Conservation (phyloP, 2,329 filamentous ascomycete species). For the Aquanectria penicillioides region DNA sequence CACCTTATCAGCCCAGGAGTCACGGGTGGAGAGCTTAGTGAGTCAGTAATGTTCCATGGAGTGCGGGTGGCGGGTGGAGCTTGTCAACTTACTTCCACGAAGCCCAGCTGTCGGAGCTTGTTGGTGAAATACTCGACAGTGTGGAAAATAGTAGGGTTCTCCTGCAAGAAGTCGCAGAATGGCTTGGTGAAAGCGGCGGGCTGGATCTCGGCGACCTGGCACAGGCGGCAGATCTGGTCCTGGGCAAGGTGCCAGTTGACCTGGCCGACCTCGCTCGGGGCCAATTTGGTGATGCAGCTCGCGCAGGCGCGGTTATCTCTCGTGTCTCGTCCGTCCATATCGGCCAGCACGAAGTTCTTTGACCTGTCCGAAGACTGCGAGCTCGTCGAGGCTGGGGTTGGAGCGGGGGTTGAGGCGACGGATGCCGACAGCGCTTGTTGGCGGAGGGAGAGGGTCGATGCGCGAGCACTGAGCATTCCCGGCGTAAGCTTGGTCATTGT, state of each 20-base stretch:
- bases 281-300: constrained; percentile 50
- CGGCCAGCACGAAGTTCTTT: constrained; percentile 60
- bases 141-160: constrained; percentile 95
- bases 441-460: constrained; percentile 57
- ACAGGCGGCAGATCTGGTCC: constrained; percentile 47
- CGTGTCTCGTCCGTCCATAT: constrained; percentile 50
- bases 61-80: background rate
- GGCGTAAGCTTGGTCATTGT: constrained; percentile 58
- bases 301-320: constrained; percentile 51
- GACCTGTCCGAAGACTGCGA: constrained; percentile 25
- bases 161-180: constrained; percentile 86
- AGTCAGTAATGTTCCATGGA: constrained; percentile 23
- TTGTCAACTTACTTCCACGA: constrained; percentile 66
- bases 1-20: constrained; percentile 79
- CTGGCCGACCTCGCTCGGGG: constrained; percentile 40
- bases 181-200: constrained; percentile 80
- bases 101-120: constrained; percentile 78
- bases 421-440: constrained; percentile 48
- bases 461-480: constrained; percentile 55
- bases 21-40: constrained; percentile 76
- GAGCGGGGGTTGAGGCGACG: constrained; percentile 35
- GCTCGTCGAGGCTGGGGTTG: constrained; percentile 39
- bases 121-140: constrained; percentile 81
- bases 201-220: constrained; percentile 51
- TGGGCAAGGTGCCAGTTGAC: constrained; percentile 45